A percentile compares a stretch with the other conserved stretches of the same genome.
phyloP scores from a whole-genome alignment of 805 yeast genomes.

The Candida ovalis region DNA sequence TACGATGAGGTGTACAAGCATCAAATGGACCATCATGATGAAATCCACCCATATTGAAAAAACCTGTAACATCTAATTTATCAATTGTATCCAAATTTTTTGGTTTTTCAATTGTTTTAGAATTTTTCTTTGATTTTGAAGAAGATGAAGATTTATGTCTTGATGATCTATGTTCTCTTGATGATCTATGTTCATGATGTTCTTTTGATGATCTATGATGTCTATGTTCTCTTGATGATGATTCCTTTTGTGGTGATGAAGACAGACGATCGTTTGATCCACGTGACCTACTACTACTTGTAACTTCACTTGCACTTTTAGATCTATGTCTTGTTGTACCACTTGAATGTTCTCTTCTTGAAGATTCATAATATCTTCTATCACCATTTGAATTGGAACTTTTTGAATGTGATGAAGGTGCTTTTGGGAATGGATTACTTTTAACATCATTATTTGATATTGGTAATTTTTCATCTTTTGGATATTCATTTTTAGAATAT shows the following conservation, averaged over 20 bases:
- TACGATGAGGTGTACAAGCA: constrained; percentile 96
- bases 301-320: constrained; percentile 28
- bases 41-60: constrained; percentile 88
- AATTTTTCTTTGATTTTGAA: constrained; percentile 31
- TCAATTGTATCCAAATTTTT: constrained; percentile 91
- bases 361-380: constrained; percentile 7
- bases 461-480: constrained; percentile 45
- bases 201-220: constrained; percentile 19
- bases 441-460: constrained; percentile 12
- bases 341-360: constrained; percentile 10
- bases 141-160: constrained; percentile 32
- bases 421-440: constrained; percentile 26
- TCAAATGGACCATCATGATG: constrained; percentile 99
- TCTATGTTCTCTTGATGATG: constrained; percentile 15
- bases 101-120: constrained; percentile 48
- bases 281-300: constrained; percentile 4
- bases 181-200: constrained; percentile 15
- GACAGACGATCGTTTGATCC: constrained; percentile 8
- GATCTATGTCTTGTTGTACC: constrained; percentile 29
- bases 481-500: constrained; percentile 41
- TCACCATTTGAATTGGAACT: constrained; percentile 1
- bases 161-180: constrained; percentile 27
- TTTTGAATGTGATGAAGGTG: constrained; percentile 11
- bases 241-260: constrained; percentile 15
- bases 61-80: constrained; percentile 91